Evolutionary conservation across 192 early-diverging fungal species (phyloP).

Genomic region (Geranomyces variabilis): DNA sequence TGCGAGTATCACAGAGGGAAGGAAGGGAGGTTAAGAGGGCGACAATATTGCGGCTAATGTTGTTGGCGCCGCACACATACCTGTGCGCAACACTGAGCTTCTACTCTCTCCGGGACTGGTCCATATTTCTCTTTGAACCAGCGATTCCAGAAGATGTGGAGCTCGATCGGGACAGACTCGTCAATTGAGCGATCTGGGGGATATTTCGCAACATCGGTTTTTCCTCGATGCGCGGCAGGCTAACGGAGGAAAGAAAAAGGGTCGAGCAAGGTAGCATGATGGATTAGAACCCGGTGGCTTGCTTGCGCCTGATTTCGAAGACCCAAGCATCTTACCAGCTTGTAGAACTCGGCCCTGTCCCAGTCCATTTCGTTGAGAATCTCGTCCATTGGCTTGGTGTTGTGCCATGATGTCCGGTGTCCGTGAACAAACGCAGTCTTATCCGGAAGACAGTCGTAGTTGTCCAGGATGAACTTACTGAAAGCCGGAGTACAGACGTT

Average conservation of each 20-base stretch:
- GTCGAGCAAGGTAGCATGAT: not conserved
- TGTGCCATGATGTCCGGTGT: slow-evolving; percentile 16
- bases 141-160: slow-evolving; percentile 17
- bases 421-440: slow-evolving; percentile 11
- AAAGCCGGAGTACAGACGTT: not conserved
- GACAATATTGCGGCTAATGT: not conserved
- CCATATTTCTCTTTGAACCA: not conserved
- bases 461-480: slow-evolving; percentile 16
- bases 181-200: not conserved
- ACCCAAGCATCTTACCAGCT: slow-evolving; percentile 6
- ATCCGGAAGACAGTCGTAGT: slow-evolving; percentile 11
- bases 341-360: slow-evolving; percentile 1
- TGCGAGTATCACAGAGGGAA: not conserved
- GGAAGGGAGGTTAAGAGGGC: not conserved
- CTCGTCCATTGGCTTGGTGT: slow-evolving; percentile 4
- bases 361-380: slow-evolving; percentile 6
- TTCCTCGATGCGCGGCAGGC: slow-evolving; percentile 2
- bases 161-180: slow-evolving; percentile 2
- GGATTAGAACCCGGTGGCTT: slow-evolving; percentile 10
- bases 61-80: not conserved
- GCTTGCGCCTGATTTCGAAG: not conserved
- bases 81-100: slow-evolving; percentile 15
- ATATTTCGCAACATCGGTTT: slow-evolving; percentile 4
- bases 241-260: not conserved
- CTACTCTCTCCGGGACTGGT: slow-evolving; percentile 4